phyloP scores from a whole-genome alignment of 176 grass and related monocot genomes.

The Bonia amplexicaulis region DNA sequence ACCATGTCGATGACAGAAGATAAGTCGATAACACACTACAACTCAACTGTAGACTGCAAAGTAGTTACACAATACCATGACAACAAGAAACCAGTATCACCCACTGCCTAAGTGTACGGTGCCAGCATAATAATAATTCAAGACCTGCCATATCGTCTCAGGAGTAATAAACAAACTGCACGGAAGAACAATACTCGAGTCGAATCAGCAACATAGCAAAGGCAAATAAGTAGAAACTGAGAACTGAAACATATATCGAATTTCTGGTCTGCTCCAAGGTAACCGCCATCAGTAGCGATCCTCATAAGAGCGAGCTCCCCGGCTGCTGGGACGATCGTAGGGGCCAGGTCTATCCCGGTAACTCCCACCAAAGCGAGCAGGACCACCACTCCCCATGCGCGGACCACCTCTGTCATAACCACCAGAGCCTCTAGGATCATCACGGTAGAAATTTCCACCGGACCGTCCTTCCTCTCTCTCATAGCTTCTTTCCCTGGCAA shows the following conservation, averaged over 20 bases:
- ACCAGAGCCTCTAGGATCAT: conserved; percentile 43
- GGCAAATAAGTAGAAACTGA: conserved; percentile 11
- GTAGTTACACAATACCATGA: conserved; percentile 22
- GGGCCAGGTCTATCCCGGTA: conserved; percentile 61
- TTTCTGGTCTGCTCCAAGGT: conserved; percentile 2
- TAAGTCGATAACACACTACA: neutral
- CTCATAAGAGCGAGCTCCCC: conserved; percentile 60
- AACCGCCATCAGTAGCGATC: conserved; percentile 67
- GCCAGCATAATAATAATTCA: conserved; percentile 21
- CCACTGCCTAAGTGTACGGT: conserved; percentile 21
- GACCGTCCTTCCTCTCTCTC: conserved; percentile 61
- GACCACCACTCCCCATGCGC: conserved; percentile 40
- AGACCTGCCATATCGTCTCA: conserved; percentile 8
- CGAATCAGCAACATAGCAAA: conserved; percentile 22
- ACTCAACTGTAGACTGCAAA: neutral
- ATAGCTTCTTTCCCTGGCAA: conserved; percentile 77
- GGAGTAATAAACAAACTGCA: conserved; percentile 33
- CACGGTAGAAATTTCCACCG: conserved; percentile 57
- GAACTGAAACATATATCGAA: conserved; percentile 24
- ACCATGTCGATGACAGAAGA: neutral
- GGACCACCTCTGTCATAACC: conserved; percentile 62
- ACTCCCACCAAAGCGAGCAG: conserved; percentile 50
- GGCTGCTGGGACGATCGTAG: conserved; percentile 66
- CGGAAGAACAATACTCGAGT: neutral
- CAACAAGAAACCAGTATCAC: conserved; percentile 12